These are phyloP conservation scores for Fusarium citri DNA, from an alignment of 2,329 filamentous ascomycete species.

Conservation along the genomic window DNA sequence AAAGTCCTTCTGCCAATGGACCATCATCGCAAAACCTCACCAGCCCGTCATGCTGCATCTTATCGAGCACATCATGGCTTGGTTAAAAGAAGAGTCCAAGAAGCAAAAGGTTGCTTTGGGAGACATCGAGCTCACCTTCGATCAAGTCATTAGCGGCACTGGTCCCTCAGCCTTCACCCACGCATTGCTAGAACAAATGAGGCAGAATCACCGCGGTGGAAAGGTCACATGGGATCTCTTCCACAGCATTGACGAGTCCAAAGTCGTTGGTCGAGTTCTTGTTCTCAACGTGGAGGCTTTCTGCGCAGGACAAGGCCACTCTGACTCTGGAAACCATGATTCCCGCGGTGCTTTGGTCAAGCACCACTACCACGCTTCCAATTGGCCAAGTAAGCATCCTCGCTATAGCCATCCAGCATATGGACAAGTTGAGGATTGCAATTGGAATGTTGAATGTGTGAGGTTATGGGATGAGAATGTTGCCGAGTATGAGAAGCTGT, in stretches of 20 bases:
- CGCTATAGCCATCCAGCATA: slow-evolving; percentile 75
- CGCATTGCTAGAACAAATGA: slow-evolving; percentile 74
- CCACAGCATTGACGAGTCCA: slow-evolving; percentile 74
- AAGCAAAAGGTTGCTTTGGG: slow-evolving; percentile 69
- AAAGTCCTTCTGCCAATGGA: slow-evolving; percentile 80
- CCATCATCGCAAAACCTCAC: slow-evolving; percentile 75
- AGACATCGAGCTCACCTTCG: slow-evolving; percentile 74
- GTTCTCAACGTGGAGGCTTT: slow-evolving; percentile 79
- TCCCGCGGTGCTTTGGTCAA: slow-evolving; percentile 74
- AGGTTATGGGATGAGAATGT: slow-evolving; percentile 73
- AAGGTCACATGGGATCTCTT: slow-evolving; percentile 72
- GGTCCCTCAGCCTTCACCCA: slow-evolving; percentile 77
- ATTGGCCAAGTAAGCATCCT: slow-evolving; percentile 75
- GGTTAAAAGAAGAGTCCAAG: slow-evolving; percentile 70
- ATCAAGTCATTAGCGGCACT: slow-evolving; percentile 79
- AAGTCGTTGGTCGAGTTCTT: slow-evolving; percentile 71
- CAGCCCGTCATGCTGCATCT: slow-evolving; percentile 76
- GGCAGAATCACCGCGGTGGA: slow-evolving; percentile 51
- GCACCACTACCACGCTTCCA: slow-evolving; percentile 80
- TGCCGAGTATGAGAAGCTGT: slow-evolving; percentile 67
- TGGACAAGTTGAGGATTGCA: slow-evolving; percentile 77
- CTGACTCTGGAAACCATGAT: slow-evolving; percentile 77
- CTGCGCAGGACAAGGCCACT: slow-evolving; percentile 78
- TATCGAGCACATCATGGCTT: slow-evolving; percentile 75
- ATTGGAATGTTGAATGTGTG: slow-evolving; percentile 75